Evolutionary conservation across 371 early-diverging fungal genomes (phyloP).

Genomic region (Saksenaea vasiformis): DNA sequence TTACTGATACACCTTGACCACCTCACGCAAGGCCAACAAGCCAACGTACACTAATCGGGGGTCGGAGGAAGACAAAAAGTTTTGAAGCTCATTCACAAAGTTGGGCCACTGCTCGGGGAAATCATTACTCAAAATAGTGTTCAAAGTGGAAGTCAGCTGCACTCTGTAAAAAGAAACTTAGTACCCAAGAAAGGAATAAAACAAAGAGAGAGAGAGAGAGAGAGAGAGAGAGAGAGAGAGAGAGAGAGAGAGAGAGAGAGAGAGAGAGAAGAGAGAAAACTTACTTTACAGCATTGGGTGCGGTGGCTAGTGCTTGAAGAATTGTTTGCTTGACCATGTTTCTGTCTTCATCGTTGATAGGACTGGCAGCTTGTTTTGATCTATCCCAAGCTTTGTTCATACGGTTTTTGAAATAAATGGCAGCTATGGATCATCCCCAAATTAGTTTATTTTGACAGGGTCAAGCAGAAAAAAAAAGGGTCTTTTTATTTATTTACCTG

Average conservation of each 20-base stretch:
- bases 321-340: constrained; percentile 70
- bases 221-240: not conserved
- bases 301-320: constrained; percentile 68
- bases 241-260: not conserved
- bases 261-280: not conserved
- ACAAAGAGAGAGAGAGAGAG: not conserved
- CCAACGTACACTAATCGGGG: constrained; percentile 70
- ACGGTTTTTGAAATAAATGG: constrained; percentile 95
- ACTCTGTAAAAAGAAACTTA: constrained; percentile 50
- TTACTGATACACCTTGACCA: constrained; percentile 81
- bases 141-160: constrained; percentile 74
- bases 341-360: constrained; percentile 73
- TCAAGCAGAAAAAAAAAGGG: not conserved
- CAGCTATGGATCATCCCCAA: constrained; percentile 51
- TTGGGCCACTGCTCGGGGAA: constrained; percentile 84
- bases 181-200: too few relatives aligned
- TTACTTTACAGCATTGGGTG: constrained; percentile 73
- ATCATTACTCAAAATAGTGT: constrained; percentile 68
- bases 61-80: constrained; percentile 67
- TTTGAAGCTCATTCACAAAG: constrained; percentile 66
- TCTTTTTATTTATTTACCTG: constrained; percentile 54
- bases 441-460: not conserved
- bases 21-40: constrained; percentile 74
- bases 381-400: constrained; percentile 76
- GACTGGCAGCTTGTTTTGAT: constrained; percentile 32